Evolutionary conservation across 306 rosid genomes (phyloP), one percentile per base, ranked within the genome.

Genomic region (Inga oerstediana): DNA sequence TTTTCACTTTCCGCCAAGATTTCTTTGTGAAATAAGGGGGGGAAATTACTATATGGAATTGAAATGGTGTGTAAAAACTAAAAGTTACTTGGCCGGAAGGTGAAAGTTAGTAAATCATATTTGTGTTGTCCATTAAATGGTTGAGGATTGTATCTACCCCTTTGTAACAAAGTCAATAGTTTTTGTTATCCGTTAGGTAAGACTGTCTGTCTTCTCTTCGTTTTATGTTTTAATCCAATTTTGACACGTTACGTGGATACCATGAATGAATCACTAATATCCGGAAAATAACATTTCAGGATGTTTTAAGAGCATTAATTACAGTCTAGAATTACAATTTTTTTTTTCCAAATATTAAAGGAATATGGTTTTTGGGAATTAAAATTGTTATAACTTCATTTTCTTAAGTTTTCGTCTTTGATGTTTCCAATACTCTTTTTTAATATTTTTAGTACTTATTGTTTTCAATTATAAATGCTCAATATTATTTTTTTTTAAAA

Each of bases 131-230:
- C 79, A 46, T 41, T 27, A 58, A 43, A 81, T 39, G 43, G 65
- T 67, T 77, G 67, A 13, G 15, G 8, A 16, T 51, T 51, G 58
- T 51, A 34, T 72, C 83, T 20, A 65, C 68, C 75, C 39, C 43
- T 0, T 17, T 19, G 76, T 74, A 46, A 49, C 10, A 84, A 81
- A 87, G 88, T 84, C 90, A 87, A 84, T 5, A 59, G 79, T 78
- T 75, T 84, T 80, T 84, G 88, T 87, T 87, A 84, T 64, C 4
- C 8, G 74, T 81, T 87, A 87, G 90, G 90, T 84, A 75, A 41
- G 90, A 87, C 84, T 68, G 74, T 58, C 14, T 39, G 43, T 39
- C 43, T 39, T 39, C 43, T 39, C 43, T 58, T 54, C 61, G 24
- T 54, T 54, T 19, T 7, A 5, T 54, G 61, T 54, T 54, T 54